phyloP scores from a whole-genome alignment of 345 rosid genomes.

The Bruguiera parviflora region DNA sequence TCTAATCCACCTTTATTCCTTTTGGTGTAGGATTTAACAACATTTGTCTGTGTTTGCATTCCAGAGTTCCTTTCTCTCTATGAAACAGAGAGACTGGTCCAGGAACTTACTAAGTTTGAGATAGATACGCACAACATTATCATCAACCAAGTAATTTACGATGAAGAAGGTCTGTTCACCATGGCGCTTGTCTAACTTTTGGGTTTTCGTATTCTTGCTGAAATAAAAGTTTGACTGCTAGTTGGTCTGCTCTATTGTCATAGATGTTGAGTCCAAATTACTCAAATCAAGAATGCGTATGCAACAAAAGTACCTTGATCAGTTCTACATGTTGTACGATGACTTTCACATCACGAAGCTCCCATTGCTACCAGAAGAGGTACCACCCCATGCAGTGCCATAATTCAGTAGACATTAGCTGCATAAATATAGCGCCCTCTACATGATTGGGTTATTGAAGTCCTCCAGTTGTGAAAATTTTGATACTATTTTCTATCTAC shows the following conservation, averaged over 20 bases:
- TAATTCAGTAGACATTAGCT: neutral
- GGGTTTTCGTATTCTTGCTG: slow-evolving; percentile 4
- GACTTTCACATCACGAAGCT: slow-evolving; percentile 96
- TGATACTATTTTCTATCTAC: neutral
- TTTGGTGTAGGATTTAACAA: slow-evolving; percentile 80
- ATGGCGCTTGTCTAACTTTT: slow-evolving; percentile 4
- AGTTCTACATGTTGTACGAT: slow-evolving; percentile 95
- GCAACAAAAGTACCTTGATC: slow-evolving; percentile 98
- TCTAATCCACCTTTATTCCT: slow-evolving; percentile 15
- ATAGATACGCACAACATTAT: slow-evolving; percentile 94
- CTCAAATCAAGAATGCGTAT: slow-evolving; percentile 92
- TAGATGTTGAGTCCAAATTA: slow-evolving; percentile 86
- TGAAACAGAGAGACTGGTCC: slow-evolving; percentile 97
- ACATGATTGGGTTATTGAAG: neutral
- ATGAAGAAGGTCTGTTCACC: slow-evolving; percentile 65
- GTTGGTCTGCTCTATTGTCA: slow-evolving; percentile 11
- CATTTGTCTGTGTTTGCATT: slow-evolving; percentile 94
- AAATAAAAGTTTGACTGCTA: slow-evolving; percentile 6
- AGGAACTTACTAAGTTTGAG: slow-evolving; percentile 98
- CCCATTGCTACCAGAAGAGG: slow-evolving; percentile 97
- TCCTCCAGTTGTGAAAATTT: neutral
- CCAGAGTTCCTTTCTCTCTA: slow-evolving; percentile 98
- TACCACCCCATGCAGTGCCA: slow-evolving; percentile 25
- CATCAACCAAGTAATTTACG: slow-evolving; percentile 89
- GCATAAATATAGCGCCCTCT: too few relatives aligned